Base-by-base conservation (phyloP, 2,329 filamentous ascomycete species). In the Verticillium tricorpus region DNA sequence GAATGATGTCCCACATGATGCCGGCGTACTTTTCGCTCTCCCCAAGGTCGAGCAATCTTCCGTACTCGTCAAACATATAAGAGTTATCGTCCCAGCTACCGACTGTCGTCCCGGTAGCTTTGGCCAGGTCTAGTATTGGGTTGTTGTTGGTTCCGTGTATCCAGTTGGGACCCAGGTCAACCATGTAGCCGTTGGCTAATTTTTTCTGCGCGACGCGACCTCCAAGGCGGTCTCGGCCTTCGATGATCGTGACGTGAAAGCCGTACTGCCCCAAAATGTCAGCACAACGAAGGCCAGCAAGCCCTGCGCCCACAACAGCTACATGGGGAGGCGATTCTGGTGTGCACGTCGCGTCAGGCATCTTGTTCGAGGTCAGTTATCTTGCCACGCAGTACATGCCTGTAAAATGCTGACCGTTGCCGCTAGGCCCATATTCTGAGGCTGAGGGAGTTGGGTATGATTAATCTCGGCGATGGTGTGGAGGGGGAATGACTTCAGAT, bases 121-220 rank as follows among this genome's bases (percentile, higher is more conserved):
- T 83, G 14, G 88, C 89, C 19, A 92, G 77, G 54, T 89, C 85
- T 45, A 89, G 72, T 17, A 92, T 89, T 0, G 89, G 88, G 69
- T 92, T 93, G 64, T 87, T 80, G 1, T 84, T 78, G 6, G 88
- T 91, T 37, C 90, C 89, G 63, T 93, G 89, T 59, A 93, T 91
- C 89, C 89, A 93, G 68, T 92, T 93, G n/a, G 89, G 88, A 0
- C 90, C 90, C 35, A 84, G 73, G 66, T 87, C 85, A n/a, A 85
- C 79, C 8, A 79, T 66, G 34, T 77, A 74, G 0, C 80, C 80
- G 45, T 81, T 82, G 14, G 76, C 73, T 3, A 87, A 75, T 25
- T 69, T 72, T 58, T 78, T 73, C 67, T 87, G 85, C 60, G 80
- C 75, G 34, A 90, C 78, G 35, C 89, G 82, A 1, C 89, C 89